Percentiles rank a stretch among this genome's conserved stretches.
Evolutionary conservation across 352 stramenopile genomes (phyloP).

Genomic region (Pythium myriotylum): DNA sequence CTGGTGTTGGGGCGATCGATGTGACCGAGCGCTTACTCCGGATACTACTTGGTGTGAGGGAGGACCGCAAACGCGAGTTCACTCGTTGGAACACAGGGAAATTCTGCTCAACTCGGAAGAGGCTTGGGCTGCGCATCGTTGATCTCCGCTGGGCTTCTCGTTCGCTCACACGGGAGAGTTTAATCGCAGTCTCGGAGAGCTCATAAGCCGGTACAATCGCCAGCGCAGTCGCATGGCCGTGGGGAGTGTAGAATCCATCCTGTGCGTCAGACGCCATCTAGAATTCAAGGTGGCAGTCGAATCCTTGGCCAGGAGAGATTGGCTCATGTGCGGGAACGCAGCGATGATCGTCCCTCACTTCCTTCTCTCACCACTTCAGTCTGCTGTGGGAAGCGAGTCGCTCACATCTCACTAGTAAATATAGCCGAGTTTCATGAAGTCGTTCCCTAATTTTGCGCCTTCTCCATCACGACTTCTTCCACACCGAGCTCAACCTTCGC

Average conservation of each 20-base stretch:
- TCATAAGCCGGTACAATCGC: constrained; percentile 24
- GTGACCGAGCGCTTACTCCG: constrained; percentile 21
- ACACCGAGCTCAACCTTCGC: no score
- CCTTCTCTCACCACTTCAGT: no score
- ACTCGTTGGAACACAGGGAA: constrained; percentile 22
- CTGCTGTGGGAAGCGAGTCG: no score
- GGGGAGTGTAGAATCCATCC: not conserved
- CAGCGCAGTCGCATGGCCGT: not conserved
- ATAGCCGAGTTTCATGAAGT: no score
- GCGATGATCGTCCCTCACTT: no score
- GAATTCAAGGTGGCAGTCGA: not conserved
- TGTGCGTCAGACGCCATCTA: not conserved
- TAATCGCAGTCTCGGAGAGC: constrained; percentile 62
- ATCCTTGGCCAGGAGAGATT: no score
- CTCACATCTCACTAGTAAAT: no score
- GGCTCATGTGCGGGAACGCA: no score
- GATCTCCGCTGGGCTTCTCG: constrained; percentile 54
- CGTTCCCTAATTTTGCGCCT: no score
- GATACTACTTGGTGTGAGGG: constrained; percentile 7
- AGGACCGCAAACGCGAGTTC: constrained; percentile 19
- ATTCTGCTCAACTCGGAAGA: constrained; percentile 42
- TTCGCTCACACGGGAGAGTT: constrained; percentile 70
- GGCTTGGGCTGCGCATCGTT: constrained; percentile 6
- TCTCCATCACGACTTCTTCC: no score
- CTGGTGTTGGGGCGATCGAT: constrained; percentile 30